Evolutionary conservation across 192 early-diverging fungal species (phyloP).

Genomic region (Rhizophagus clarus): DNA sequence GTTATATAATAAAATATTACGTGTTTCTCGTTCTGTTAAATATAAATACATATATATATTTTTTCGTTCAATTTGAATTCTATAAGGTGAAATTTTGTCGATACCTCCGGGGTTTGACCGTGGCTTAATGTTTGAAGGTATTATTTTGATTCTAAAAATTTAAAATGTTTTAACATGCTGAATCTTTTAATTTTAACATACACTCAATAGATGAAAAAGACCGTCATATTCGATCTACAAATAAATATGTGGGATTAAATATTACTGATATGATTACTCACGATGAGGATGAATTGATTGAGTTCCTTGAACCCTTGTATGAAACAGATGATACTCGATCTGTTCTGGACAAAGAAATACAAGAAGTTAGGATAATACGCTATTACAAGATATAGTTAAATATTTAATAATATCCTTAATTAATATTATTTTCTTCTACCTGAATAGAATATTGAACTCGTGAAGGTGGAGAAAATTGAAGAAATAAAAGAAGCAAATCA

Average conservation of each 20-base stretch:
- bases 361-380: background rate
- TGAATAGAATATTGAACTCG: background rate
- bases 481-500: conserved; percentile 2
- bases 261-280: conserved; percentile 44
- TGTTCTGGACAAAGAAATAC: background rate
- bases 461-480: background rate
- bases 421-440: background rate
- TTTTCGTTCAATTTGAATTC: background rate
- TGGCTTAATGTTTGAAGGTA: conserved; percentile 58
- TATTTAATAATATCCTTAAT: background rate
- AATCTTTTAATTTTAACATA: background rate
- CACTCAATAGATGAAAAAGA: background rate
- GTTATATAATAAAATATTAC: background rate
- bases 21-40: background rate
- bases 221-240: background rate
- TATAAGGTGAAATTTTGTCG: conserved; percentile 51
- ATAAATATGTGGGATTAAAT: conserved; percentile 33
- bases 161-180: background rate
- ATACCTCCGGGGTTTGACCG: conserved; percentile 74
- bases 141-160: conserved; percentile 5
- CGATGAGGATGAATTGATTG: conserved; percentile 35
- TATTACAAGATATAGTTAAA: background rate
- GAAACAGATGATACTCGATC: background rate
- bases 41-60: background rate
- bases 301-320: conserved; percentile 35